Conservation (phyloP, 2,329 filamentous ascomycete genomes). For the Rosellinia necatrix region DNA sequence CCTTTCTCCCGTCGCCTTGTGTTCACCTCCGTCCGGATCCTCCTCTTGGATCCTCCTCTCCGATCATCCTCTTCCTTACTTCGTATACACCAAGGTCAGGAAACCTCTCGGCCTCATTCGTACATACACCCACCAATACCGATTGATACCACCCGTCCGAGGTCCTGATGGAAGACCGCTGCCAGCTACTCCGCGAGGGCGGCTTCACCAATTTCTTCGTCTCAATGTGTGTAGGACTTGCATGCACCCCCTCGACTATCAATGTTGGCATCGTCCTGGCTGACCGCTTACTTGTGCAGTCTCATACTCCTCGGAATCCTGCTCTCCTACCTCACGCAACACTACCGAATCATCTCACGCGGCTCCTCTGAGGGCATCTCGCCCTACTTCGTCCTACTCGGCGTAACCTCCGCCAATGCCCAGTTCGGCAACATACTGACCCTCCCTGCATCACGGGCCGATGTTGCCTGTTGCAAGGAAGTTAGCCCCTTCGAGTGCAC, state of each 20-base stretch:
- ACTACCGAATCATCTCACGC: constrained; percentile 85
- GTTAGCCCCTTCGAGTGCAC: constrained; percentile 82
- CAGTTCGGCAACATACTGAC: constrained; percentile 92
- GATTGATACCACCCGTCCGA: constrained; percentile 24
- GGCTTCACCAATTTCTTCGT: constrained; percentile 60
- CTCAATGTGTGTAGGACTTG: constrained; percentile 53
- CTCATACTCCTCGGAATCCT: constrained; percentile 86
- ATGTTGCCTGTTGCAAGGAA: constrained; percentile 84
- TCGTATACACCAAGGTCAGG: too few relatives aligned
- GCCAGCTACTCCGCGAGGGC: constrained; percentile 57
- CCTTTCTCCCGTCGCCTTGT: neutral
- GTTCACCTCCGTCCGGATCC: neutral
- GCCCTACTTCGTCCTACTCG: constrained; percentile 93
- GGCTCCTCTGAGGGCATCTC: constrained; percentile 92
- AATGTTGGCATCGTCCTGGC: constrained; percentile 33
- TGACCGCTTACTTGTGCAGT: constrained; percentile 43
- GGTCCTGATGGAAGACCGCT: constrained; percentile 47
- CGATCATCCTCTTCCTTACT: too few relatives aligned
- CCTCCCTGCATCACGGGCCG: constrained; percentile 78
- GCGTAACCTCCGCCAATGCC: constrained; percentile 84
- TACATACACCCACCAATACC: neutral
- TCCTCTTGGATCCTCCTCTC: too few relatives aligned
- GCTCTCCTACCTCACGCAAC: constrained; percentile 92
- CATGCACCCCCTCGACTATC: neutral
- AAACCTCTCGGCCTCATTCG: too few relatives aligned